Evolutionary conservation across 1,139 yeast species (phyloP), one percentile per base, ranked within the genome.

Genomic region (Casaregolazyma lundiana): DNA sequence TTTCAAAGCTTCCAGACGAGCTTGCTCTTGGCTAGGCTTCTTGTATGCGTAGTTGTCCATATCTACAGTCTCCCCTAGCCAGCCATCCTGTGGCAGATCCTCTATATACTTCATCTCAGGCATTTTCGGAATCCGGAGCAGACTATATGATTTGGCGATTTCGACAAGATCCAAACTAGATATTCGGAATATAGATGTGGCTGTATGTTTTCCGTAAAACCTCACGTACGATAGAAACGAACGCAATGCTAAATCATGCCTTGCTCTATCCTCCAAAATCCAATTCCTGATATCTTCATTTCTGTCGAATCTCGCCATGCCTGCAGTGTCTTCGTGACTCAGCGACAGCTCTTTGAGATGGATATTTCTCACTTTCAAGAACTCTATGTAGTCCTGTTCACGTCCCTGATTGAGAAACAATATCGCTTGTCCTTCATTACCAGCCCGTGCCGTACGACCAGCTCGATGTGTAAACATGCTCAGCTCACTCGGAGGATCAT

Each of bases 401-500:
- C 87, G 75, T 2, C 89, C 85, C 49, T 73, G 72, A 53, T 75
- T 82, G 43, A 90, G 66, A 68, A 89, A 75, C 1, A 85, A 79
- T 4, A 89, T 72, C 0, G 95, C 96, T 49, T 76, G 77, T 1
- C 97, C 97, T 4, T 75, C 76, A 53, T 80, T 80, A 50, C 89
- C 89, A 0, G 96, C 96, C 55, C 97, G 71, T 1, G 96, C 97
- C 0, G 97, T 88, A 62, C 97, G 75, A 16, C 97, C 97, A 66
- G 92, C 83, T 58, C 97, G 75, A 63, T 89, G 97, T 43, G 88
- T 71, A 58, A 89, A 89, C 53, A 85, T 81, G 58, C 84, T 92
- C 0, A 96, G 87, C 55, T 87, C 95, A 0, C 90, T 84, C 0
- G 97, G 97, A 2, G 97, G 95, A 53, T 89, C 96, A 35, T 88